phyloP scores from a whole-genome alignment of 768 basidiomycete species.

The Boletus insuetus region DNA sequence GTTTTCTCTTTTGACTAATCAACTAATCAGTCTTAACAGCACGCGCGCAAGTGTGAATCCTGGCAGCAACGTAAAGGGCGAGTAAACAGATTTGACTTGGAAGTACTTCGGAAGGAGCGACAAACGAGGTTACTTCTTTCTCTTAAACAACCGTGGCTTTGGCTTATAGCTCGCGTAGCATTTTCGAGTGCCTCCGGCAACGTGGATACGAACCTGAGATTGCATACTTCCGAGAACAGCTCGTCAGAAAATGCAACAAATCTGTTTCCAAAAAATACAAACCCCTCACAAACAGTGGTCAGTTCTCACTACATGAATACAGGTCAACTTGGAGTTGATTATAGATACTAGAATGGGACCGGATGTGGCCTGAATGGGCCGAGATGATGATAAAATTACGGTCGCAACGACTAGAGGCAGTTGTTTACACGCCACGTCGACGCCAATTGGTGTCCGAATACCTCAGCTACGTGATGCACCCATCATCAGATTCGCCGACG shows the following conservation, averaged over 20 bases:
- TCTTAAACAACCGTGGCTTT: not conserved
- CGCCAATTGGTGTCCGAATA: constrained; percentile 5
- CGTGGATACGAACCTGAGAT: constrained; percentile 15
- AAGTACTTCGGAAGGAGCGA: constrained; percentile 7
- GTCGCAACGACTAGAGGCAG: constrained; percentile 1
- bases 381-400: constrained; percentile 2
- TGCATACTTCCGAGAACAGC: not conserved
- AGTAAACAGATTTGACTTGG: constrained; percentile 9
- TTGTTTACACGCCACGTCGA: constrained; percentile 6
- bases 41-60: constrained; percentile 3
- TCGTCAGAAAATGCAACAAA: not conserved
- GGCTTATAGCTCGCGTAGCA: constrained; percentile 5
- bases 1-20: not conserved
- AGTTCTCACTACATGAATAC: not conserved
- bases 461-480: constrained; percentile 4
- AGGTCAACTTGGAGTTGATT: not conserved
- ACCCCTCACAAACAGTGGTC: constrained; percentile 12
- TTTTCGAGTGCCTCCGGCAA: constrained; percentile 14
- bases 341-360: constrained; percentile 9
- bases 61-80: constrained; percentile 14
- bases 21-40: not conserved
- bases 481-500: not conserved
- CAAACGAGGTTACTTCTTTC: constrained; percentile 2
- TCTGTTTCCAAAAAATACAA: constrained; percentile 9
- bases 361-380: constrained; percentile 3